These are phyloP conservation scores for Geotrichum phurueaensis DNA, from an alignment of 1,139 yeast genomes.

Conservation along the genomic window DNA sequence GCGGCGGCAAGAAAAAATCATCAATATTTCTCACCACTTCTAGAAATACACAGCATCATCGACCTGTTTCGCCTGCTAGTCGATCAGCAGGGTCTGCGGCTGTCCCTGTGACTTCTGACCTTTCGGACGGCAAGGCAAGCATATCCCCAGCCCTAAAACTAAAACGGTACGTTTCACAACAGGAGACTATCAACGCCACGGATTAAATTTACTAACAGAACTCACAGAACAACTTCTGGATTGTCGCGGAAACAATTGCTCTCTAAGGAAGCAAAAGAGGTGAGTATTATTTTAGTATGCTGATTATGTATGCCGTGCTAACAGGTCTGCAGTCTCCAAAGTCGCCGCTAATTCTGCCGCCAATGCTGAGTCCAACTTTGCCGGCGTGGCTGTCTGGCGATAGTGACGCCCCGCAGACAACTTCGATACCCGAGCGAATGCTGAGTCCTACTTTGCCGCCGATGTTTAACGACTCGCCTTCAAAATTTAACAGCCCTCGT, in stretches of 20 bases:
- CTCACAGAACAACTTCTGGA: background rate
- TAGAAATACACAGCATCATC: background rate
- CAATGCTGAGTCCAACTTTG: conserved; percentile 34
- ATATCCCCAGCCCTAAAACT: background rate
- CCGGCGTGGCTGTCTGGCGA: conserved; percentile 11
- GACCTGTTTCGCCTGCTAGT: background rate
- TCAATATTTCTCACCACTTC: conserved; percentile 1
- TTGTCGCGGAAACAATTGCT: conserved; percentile 1
- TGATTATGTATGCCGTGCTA: background rate
- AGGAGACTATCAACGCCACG: background rate
- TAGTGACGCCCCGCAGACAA: background rate
- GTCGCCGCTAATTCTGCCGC: conserved; percentile 32
- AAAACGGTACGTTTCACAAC: background rate
- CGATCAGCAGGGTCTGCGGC: background rate
- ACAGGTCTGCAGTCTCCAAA: background rate
- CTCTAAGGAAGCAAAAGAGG: conserved; percentile 9
- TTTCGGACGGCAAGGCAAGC: background rate
- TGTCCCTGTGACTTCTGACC: background rate
- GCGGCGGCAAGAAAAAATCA: background rate
- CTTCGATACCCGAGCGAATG: conserved; percentile 27
- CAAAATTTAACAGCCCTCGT: background rate
- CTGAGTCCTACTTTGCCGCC: conserved; percentile 35
- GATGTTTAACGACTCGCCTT: conserved; percentile 20
- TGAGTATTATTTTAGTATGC: background rate
- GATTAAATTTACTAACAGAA: background rate